Percentiles rank a stretch among this genome's conserved stretches.
Conservation (phyloP, 257 asterid species). For the Henckelia pumila region DNA sequence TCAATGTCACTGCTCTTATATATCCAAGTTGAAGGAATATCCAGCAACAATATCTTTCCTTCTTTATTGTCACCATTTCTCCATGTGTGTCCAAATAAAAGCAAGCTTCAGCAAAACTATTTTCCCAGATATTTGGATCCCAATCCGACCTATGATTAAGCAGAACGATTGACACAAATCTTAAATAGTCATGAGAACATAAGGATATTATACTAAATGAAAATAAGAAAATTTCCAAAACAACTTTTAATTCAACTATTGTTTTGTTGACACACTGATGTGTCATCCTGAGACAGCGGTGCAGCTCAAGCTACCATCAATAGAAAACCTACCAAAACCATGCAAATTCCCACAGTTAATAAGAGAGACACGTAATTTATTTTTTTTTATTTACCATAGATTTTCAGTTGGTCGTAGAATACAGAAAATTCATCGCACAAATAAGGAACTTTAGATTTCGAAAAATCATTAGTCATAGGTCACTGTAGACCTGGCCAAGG, state of each 20-base stretch:
- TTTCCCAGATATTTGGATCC: neutral
- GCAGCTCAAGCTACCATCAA: neutral
- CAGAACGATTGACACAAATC: conserved; percentile 1
- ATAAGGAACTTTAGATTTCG: too few species aligned
- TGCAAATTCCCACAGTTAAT: neutral
- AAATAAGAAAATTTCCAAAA: neutral
- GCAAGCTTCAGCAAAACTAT: neutral
- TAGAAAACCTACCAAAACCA: conserved; percentile 1
- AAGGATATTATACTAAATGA: neutral
- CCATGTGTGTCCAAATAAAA: neutral
- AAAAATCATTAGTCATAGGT: too few species aligned
- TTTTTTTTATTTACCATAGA: too few species aligned
- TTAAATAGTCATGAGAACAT: conserved; percentile 1
- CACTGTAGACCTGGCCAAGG: too few species aligned
- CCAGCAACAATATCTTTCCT: neutral
- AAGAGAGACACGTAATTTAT: neutral
- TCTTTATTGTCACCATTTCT: neutral
- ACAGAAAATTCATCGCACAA: too few species aligned
- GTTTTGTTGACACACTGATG: neutral
- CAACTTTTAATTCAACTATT: neutral
- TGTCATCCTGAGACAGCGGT: neutral
- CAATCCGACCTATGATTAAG: neutral
- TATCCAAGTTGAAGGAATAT: neutral
- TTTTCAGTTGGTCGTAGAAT: too few species aligned
- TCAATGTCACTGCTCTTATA: neutral